Conservation (phyloP, 768 basidiomycete genomes). For the Leccinum arenicola region DNA sequence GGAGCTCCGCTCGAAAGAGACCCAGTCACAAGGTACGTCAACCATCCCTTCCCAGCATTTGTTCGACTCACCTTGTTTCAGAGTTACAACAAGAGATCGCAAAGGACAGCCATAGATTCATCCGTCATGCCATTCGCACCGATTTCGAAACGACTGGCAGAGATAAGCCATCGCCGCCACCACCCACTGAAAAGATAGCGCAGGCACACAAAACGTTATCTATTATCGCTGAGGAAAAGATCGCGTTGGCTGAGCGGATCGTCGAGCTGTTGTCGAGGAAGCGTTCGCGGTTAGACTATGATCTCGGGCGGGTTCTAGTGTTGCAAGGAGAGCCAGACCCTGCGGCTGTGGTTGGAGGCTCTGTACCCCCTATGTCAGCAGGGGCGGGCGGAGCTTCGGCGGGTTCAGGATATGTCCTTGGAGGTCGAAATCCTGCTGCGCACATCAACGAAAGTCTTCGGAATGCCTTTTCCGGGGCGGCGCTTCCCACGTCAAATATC, state of each 20-base stretch:
- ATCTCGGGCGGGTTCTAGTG: slow-evolving; percentile 41
- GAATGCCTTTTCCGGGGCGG: slow-evolving; percentile 32
- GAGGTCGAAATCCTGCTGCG: slow-evolving; percentile 37
- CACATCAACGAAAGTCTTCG: slow-evolving; percentile 40
- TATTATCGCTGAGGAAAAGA: slow-evolving; percentile 42
- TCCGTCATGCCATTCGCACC: slow-evolving; percentile 40
- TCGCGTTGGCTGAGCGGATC: slow-evolving; percentile 41
- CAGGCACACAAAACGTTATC: slow-evolving; percentile 27
- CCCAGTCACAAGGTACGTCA: slow-evolving; percentile 38
- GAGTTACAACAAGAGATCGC: slow-evolving; percentile 45
- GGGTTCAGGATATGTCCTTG: slow-evolving; percentile 30
- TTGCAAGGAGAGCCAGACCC: slow-evolving; percentile 44
- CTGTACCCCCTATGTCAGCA: slow-evolving; percentile 22
- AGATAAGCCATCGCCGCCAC: slow-evolving; percentile 30
- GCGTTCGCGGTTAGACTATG: slow-evolving; percentile 45
- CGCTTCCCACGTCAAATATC: slow-evolving; percentile 18
- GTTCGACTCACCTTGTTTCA: slow-evolving; percentile 10
- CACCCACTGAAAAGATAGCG: slow-evolving; percentile 31
- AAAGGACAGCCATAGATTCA: slow-evolving; percentile 41
- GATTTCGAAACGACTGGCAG: slow-evolving; percentile 27
- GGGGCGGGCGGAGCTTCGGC: slow-evolving; percentile 7
- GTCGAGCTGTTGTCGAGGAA: slow-evolving; percentile 44
- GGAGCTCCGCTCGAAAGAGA: slow-evolving; percentile 46
- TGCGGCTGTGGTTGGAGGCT: slow-evolving; percentile 30
- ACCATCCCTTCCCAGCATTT: background rate